Evolutionary conservation across 2,329 filamentous ascomycete species (phyloP), one percentile per base, ranked within the genome.

Genomic region (Pestalotiopsis sp.): DNA sequence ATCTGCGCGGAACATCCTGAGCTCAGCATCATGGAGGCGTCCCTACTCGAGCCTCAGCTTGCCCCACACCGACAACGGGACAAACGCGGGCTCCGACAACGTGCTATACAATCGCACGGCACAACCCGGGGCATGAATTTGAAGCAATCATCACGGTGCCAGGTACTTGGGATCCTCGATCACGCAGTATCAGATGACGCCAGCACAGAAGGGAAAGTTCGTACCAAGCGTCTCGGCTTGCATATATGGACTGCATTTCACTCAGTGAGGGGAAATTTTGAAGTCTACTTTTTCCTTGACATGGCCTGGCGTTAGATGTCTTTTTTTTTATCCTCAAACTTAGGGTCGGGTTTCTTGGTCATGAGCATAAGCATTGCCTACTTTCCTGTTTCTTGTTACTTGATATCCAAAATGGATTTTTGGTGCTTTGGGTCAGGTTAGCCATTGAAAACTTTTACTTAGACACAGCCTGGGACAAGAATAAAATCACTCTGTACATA

Each of bases 21-120:
- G 65, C 30, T 67, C 63, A 9, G n/a, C 69, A 11, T 68, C 69
- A 11, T 72, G 72, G 66, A 71, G 73, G 35, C 74, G 75, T 26
- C 68, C 75, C 52, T 76, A 75, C 64, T 74, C 74, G 1, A 70
- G 73, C 68, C 75, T 84, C 30, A 81, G 81, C n/a, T 77, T 84
- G 13, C 81, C 82, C 0, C 73, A 76, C 6, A 77, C 74, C 66
- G 81, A 82, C n/a, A 57, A 71, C 20, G 67, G 64, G 44, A 70
- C 69, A 35, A 68, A 66, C 13, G 66, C 66, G 40, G 64, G 74
- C 14, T 70, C 75, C 3, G 72, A 71, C 52, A 66, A 35, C 20
- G 71, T 75, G 40, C 74, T 75, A 61, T 65, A 76, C 52, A 76
- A 75, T 48, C 74, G 74, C 39, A 75, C 76, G 17, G 74, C 78